A percentile compares a stretch with the other conserved stretches of the same genome.
Conservation (phyloP, 495 filamentous ascomycete species). For the Hypoxylon crocopeplum region DNA sequence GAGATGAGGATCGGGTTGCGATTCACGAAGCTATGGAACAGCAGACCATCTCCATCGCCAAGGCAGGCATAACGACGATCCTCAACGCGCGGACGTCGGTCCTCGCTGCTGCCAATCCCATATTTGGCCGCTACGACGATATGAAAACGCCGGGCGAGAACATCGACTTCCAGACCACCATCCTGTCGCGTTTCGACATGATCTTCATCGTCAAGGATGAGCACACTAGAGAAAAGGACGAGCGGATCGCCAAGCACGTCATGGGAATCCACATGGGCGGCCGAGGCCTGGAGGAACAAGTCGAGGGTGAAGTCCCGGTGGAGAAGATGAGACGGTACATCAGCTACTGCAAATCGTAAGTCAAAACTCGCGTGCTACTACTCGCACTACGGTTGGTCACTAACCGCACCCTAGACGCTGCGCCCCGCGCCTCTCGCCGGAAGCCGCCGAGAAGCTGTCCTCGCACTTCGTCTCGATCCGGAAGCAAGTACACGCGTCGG, state of each 20-base stretch:
- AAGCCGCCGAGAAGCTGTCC: conserved; percentile 94
- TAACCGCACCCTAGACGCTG: conserved; percentile 70
- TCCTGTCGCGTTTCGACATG: conserved; percentile 98
- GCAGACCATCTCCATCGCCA: conserved; percentile 99
- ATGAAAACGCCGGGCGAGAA: conserved; percentile 98
- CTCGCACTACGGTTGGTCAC: conserved; percentile 14
- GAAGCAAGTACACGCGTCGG: conserved; percentile 89
- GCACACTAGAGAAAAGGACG: conserved; percentile 87
- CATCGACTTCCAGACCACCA: conserved; percentile 99
- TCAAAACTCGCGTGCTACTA: conserved; percentile 21
- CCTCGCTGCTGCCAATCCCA: conserved; percentile 94
- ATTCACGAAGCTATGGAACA: conserved; percentile 99
- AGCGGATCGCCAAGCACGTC: conserved; percentile 93
- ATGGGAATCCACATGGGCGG: conserved; percentile 98
- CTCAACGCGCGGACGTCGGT: conserved; percentile 96
- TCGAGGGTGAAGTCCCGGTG: conserved; percentile 84
- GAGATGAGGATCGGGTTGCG: conserved; percentile 96
- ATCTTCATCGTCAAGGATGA: conserved; percentile 99
- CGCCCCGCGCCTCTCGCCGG: conserved; percentile 88
- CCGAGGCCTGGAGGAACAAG: conserved; percentile 80
- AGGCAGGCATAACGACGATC: conserved; percentile 98
- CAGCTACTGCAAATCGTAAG: conserved; percentile 94
- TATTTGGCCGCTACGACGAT: conserved; percentile 98
- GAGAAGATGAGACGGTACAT: conserved; percentile 99
- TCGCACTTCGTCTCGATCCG: conserved; percentile 97